phyloP scores from a whole-genome alignment of 1,139 yeast species.

The Wickerhamiella infanticola region DNA sequence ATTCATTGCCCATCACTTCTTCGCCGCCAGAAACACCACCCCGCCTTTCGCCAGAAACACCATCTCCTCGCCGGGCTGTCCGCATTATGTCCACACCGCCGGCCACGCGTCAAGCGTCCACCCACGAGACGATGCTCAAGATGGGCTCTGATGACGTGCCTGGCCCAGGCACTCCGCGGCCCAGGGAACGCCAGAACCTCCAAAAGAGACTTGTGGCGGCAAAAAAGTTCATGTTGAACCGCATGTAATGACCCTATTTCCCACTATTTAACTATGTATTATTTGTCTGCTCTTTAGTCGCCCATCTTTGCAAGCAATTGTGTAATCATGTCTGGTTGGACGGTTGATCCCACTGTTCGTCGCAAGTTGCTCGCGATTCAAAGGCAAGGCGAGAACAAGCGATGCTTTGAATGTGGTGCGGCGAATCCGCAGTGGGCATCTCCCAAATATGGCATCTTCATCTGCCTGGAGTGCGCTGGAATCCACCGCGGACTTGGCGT shows the following conservation, averaged over 20 bases:
- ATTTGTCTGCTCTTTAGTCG: background rate
- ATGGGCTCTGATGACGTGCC: background rate
- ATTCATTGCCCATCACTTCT: background rate
- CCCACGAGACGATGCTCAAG: background rate
- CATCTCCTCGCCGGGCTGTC: background rate
- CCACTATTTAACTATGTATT: too few relatives aligned
- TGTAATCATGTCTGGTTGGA: constrained; percentile 6
- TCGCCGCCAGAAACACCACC: background rate
- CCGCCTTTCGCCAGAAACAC: background rate
- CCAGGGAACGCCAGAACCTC: background rate
- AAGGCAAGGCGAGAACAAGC: constrained; percentile 42
- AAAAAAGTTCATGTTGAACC: background rate
- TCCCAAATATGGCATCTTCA: constrained; percentile 85
- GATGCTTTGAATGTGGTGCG: constrained; percentile 84
- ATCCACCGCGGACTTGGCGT: constrained; percentile 92
- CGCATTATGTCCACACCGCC: constrained; percentile 1
- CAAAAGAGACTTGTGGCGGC: constrained; percentile 1
- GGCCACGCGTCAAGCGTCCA: background rate
- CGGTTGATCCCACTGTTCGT: constrained; percentile 8
- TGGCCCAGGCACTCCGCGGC: constrained; percentile 2
- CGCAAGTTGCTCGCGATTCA: constrained; percentile 53
- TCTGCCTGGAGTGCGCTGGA: constrained; percentile 95
- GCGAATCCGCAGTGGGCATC: constrained; percentile 98
- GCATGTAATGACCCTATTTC: background rate
- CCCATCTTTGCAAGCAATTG: background rate